These are phyloP conservation scores for Globisporangium nodosum DNA, from an alignment of 352 stramenopile genomes.

Conservation along the genomic window DNA sequence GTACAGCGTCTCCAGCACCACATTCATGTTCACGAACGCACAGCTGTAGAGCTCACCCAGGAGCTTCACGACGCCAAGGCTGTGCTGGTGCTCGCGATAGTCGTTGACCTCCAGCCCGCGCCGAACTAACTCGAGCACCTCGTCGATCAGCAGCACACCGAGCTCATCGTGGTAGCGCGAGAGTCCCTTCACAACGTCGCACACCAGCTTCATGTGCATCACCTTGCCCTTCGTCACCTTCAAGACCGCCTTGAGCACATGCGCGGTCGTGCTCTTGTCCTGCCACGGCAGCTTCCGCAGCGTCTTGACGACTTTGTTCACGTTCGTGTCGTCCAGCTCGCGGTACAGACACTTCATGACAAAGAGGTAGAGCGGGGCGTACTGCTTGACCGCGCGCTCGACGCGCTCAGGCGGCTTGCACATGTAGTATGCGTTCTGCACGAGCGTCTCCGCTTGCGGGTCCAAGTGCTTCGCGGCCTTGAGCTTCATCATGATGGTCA, in stretches of 20 bases:
- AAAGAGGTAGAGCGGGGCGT: conserved; percentile 92
- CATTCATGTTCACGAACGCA: conserved; percentile 86
- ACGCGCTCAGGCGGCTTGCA: conserved; percentile 87
- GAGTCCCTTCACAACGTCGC: conserved; percentile 85
- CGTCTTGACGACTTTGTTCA: conserved; percentile 92
- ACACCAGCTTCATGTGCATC: conserved; percentile 84
- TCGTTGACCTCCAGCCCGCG: conserved; percentile 87
- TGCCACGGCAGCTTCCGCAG: conserved; percentile 92
- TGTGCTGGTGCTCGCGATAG: conserved; percentile 91
- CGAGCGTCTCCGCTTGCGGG: conserved; percentile 78
- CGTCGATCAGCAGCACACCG: conserved; percentile 89
- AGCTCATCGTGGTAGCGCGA: conserved; percentile 89
- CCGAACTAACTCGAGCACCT: conserved; percentile 91
- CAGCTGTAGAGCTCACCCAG: conserved; percentile 93
- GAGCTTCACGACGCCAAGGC: conserved; percentile 90
- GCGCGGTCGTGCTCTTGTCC: conserved; percentile 37
- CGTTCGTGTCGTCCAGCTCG: conserved; percentile 69
- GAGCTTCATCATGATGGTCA: conserved; percentile 95
- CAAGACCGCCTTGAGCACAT: conserved; percentile 90
- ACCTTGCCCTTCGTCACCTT: conserved; percentile 90
- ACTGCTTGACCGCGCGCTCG: conserved; percentile 63
- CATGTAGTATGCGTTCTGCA: conserved; percentile 92
- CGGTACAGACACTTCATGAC: conserved; percentile 85
- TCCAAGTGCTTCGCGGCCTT: conserved; percentile 93
- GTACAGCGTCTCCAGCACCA: conserved; percentile 93